Evolutionary conservation across 2,329 filamentous ascomycete genomes (phyloP), one percentile per base, ranked within the genome.

Genomic region (Periconia sp.): DNA sequence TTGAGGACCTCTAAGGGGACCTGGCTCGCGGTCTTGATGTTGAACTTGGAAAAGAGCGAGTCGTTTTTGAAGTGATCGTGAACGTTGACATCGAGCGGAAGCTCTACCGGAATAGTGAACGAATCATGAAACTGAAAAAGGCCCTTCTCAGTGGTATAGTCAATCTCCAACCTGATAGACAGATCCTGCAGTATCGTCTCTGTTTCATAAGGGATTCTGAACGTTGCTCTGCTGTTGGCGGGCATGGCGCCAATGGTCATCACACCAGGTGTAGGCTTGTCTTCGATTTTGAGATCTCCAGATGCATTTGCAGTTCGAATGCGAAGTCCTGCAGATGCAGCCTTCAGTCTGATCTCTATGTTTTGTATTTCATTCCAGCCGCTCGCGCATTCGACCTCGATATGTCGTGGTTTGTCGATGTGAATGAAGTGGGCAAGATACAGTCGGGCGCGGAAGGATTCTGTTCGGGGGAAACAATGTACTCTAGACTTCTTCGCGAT

Each of bases 61-160:
- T 86, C 78, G 58, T 91, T 85, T 69, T 96, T 96, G 79, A 97
- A 97, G 27, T 95, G 85, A 63, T 99, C 94, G 65, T 97, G 92
- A 6, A 99, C 94, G 60, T 97, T 97, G 57, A 99, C 94, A 2
- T 93, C 92, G 3, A 99, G 81, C 0, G 91, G 90, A 5, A 99
- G 79, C 1, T 89, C 83, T 1, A 94, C 88, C 2, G 87, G 82
- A 18, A 95, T 80, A 3, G 81, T 83, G 18, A 84, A 82, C 8
- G 81, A 80, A 15, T 82, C 83, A 15, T 85, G 82, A 68, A 87
- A 88, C 50, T 81, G 79, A 59, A 91, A 90, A 8, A 77, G 79
- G 2, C 87, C 89, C 2, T 83, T 76, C 0, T 85, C 79, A 0
- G 90, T 92, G 2, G 82, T 82, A 66, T 94, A 96, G 0, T 79